Percentiles rank a stretch among this genome's conserved stretches.
Evolutionary conservation across 371 early-diverging fungal species (phyloP).

Genomic region (Cokeromyces recurvatus): DNA sequence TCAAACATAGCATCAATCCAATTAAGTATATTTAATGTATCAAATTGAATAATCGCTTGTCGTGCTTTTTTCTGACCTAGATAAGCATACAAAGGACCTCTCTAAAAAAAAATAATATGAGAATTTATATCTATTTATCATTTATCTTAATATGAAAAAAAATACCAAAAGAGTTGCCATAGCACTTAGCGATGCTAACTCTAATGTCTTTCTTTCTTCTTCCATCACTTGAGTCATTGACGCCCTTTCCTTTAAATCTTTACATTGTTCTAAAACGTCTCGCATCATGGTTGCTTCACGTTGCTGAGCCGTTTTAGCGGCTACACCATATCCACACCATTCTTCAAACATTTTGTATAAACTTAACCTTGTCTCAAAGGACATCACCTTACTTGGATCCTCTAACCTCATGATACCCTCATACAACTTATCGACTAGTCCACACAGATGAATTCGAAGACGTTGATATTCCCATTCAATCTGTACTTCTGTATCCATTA

Average conservation of each 20-base stretch:
- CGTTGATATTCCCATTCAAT: slow-evolving; percentile 86
- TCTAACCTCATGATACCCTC: slow-evolving; percentile 49
- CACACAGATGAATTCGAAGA: slow-evolving; percentile 83
- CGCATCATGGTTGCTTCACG: slow-evolving; percentile 74
- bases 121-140: background rate
- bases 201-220: slow-evolving; percentile 71
- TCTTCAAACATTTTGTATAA: slow-evolving; percentile 85
- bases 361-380: slow-evolving; percentile 73
- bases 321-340: slow-evolving; percentile 89
- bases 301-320: slow-evolving; percentile 57
- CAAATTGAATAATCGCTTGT: slow-evolving; percentile 55
- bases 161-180: slow-evolving; percentile 87
- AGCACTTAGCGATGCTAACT: slow-evolving; percentile 76
- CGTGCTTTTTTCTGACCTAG: slow-evolving; percentile 60
- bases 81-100: slow-evolving; percentile 63
- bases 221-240: slow-evolving; percentile 65
- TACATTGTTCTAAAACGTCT: slow-evolving; percentile 69
- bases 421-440: slow-evolving; percentile 80
- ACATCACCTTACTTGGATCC: slow-evolving; percentile 54
- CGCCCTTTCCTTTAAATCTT: slow-evolving; percentile 66
- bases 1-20: slow-evolving; percentile 74
- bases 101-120: slow-evolving; percentile 26
- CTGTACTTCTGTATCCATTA: slow-evolving; percentile 69
- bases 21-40: slow-evolving; percentile 44
- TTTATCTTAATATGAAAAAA: background rate